phyloP scores from a whole-genome alignment of 495 filamentous ascomycete species.

The Aspergillus coremiiformis region DNA sequence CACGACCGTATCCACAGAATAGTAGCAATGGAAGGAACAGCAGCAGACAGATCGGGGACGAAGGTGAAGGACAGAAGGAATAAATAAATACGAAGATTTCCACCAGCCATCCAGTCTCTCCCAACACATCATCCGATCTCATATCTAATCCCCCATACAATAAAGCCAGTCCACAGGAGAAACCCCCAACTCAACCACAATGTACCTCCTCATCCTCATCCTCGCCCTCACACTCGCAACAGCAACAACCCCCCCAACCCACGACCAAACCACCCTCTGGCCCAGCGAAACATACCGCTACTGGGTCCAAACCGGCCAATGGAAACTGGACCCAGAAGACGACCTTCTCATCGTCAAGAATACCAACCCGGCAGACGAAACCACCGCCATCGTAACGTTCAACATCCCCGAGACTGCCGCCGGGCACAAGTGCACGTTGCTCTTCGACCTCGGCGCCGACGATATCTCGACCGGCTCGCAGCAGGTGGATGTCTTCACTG shows the following conservation, averaged over 20 bases:
- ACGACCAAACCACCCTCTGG: constrained; percentile 3
- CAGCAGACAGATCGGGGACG: no score
- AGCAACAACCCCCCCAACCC: background rate
- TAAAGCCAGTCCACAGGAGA: background rate
- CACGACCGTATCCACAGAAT: no score
- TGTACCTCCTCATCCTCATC: background rate
- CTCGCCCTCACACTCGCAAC: background rate
- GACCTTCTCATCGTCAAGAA: constrained; percentile 14
- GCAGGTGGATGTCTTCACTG: constrained; percentile 10
- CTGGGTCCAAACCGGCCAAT: constrained; percentile 3
- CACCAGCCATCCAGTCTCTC: background rate
- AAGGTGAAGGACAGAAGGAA: no score
- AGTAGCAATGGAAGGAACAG: no score
- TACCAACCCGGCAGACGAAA: constrained; percentile 3
- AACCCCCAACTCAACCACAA: background rate
- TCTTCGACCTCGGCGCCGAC: constrained; percentile 10
- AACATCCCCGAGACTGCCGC: background rate
- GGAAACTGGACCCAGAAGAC: constrained; percentile 10
- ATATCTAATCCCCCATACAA: background rate
- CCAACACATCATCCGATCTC: no score
- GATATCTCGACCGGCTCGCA: constrained; percentile 10
- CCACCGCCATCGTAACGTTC: constrained; percentile 9
- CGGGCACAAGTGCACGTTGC: constrained; percentile 6
- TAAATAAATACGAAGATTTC: no score
- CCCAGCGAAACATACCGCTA: constrained; percentile 9